Evolutionary conservation across 2,329 filamentous ascomycete species (phyloP).

Genomic region (Botrytis deweyae): DNA sequence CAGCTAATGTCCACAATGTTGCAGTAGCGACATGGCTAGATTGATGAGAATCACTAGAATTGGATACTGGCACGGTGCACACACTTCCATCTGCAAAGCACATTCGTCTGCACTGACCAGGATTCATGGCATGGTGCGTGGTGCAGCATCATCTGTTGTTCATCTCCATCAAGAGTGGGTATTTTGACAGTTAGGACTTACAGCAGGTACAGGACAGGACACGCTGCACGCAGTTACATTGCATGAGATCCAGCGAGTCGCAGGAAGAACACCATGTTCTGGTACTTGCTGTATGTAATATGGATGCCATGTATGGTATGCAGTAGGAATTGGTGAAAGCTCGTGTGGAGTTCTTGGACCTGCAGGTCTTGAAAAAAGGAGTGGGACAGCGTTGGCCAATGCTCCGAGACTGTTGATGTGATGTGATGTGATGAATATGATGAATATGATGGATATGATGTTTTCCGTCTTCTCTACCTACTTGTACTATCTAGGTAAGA

Average conservation of each 20-base stretch:
- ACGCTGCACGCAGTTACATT: constrained; percentile 1
- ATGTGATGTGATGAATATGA: background rate
- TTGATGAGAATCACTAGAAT: background rate
- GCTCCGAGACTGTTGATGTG: background rate
- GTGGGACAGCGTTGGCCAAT: background rate
- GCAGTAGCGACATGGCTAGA: background rate
- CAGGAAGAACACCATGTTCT: background rate
- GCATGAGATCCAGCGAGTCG: background rate
- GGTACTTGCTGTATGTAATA: background rate
- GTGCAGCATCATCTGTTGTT: constrained; percentile 12
- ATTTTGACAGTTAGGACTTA: background rate
- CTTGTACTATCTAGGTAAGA: background rate
- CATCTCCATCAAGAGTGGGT: background rate
- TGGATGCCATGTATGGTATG: background rate
- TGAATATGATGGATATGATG: no score
- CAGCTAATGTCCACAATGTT: constrained; percentile 6
- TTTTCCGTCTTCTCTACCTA: no score
- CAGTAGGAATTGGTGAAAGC: background rate
- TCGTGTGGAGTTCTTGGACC: constrained; percentile 12
- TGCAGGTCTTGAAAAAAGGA: background rate
- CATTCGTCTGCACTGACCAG: background rate
- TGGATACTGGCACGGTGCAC: background rate
- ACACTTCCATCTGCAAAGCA: constrained; percentile 11
- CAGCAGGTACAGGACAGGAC: constrained; percentile 3
- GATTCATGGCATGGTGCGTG: background rate